Evolutionary conservation across 352 stramenopile species (phyloP).

Genomic region (Phytopythium oedochilum): DNA sequence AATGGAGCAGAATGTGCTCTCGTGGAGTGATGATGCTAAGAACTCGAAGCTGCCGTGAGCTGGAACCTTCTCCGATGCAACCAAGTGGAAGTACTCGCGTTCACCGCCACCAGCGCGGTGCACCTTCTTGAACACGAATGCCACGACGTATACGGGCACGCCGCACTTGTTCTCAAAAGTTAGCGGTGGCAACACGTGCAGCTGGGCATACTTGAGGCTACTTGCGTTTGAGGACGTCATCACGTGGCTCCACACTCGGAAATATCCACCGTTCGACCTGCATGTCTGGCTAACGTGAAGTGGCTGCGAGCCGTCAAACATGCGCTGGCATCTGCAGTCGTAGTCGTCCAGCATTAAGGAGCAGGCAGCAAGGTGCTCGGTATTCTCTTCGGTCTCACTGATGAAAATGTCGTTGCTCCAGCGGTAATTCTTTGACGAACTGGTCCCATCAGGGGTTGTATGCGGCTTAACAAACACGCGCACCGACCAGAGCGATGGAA

Average conservation of each 20-base stretch:
- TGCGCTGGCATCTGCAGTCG: conserved; percentile 70
- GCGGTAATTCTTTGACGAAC: conserved; percentile 27
- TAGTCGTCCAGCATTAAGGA: conserved; percentile 69
- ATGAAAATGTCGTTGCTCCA: conserved; percentile 83
- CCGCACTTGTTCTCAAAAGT: conserved; percentile 81
- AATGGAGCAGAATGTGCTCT: conserved; percentile 69
- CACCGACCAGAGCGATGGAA: conserved; percentile 45
- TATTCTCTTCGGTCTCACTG: conserved; percentile 55
- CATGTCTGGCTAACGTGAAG: conserved; percentile 71
- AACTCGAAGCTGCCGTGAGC: conserved; percentile 48
- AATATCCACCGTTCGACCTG: conserved; percentile 62
- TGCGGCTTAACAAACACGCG: conserved; percentile 66
- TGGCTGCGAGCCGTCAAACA: conserved; percentile 70
- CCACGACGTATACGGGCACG: conserved; percentile 53
- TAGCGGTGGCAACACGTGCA: conserved; percentile 59
- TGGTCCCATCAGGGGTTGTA: too few relatives aligned
- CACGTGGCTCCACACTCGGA: conserved; percentile 55
- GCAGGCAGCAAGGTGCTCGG: conserved; percentile 54
- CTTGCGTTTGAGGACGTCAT: conserved; percentile 65
- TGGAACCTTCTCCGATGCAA: conserved; percentile 59
- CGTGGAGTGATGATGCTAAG: conserved; percentile 63
- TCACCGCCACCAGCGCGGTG: conserved; percentile 41
- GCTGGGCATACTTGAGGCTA: conserved; percentile 59
- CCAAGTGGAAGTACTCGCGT: conserved; percentile 69
- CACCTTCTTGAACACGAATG: conserved; percentile 83